These are phyloP conservation scores for Amoebophrya sp. DNA, from an alignment of 169 alveolate genomes.

Conservation along the genomic window DNA sequence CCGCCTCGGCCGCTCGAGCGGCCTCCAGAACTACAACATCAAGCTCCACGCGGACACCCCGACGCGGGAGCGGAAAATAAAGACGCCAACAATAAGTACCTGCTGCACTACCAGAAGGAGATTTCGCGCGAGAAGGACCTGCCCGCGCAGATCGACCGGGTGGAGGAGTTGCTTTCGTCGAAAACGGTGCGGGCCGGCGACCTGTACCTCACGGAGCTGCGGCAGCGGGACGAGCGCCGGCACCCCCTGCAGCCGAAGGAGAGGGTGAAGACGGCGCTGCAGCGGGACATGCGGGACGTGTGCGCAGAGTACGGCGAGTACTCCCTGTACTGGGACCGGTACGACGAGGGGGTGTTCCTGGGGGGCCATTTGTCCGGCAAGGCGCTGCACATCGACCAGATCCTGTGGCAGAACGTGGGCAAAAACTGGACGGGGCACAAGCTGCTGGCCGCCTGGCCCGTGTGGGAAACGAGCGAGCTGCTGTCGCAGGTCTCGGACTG, in stretches of 20 bases:
- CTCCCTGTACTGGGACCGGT: constrained; percentile 16
- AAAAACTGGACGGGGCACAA: constrained; percentile 12
- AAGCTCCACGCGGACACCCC: too few species aligned
- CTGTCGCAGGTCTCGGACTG: neutral
- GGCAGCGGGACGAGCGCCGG: neutral
- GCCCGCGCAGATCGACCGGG: neutral
- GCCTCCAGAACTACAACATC: too few species aligned
- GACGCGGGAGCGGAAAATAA: too few species aligned
- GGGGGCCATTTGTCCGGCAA: constrained; percentile 6
- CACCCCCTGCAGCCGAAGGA: neutral
- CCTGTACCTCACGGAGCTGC: neutral
- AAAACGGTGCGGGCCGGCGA: too few species aligned
- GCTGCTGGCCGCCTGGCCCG: constrained; percentile 16
- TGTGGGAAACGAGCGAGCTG: neutral
- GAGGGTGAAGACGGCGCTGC: neutral
- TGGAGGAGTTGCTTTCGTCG: neutral
- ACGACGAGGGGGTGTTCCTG: constrained; percentile 10
- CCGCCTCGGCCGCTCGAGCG: too few species aligned
- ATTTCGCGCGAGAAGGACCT: neutral
- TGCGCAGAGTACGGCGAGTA: neutral
- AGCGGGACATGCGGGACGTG: neutral
- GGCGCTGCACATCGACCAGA: constrained; percentile 13
- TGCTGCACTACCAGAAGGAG: neutral
- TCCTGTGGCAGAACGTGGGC: constrained; percentile 12
- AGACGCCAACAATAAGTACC: too few species aligned